Percentiles rank a stretch among this genome's conserved stretches.
These are phyloP conservation scores for Phlegmacium glaucopus DNA, from an alignment of 768 basidiomycete genomes.

Conservation along the genomic window DNA sequence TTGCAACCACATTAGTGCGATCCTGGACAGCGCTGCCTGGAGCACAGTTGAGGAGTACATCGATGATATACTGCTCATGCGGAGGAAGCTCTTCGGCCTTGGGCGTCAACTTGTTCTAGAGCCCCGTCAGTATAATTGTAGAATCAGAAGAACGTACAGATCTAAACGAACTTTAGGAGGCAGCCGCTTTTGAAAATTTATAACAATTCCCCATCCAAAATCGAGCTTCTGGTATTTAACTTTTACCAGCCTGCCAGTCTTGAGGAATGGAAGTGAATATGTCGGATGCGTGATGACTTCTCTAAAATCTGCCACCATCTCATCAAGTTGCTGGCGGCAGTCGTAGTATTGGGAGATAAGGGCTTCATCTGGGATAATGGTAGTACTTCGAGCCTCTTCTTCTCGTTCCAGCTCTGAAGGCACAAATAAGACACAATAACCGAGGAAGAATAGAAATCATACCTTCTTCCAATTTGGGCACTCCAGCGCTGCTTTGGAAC, in stretches of 20 bases:
- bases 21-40: slow-evolving; percentile 57
- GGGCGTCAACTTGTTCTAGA: slow-evolving; percentile 63
- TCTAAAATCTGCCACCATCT: slow-evolving; percentile 83
- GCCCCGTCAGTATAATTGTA: background rate
- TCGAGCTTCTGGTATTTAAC: slow-evolving; percentile 83
- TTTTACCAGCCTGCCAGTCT: slow-evolving; percentile 89
- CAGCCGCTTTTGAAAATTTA: slow-evolving; percentile 87
- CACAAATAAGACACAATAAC: background rate
- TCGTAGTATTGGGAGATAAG: slow-evolving; percentile 90
- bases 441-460: slow-evolving; percentile 21
- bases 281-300: slow-evolving; percentile 94
- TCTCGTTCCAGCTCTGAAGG: slow-evolving; percentile 67
- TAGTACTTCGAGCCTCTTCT: slow-evolving; percentile 60
- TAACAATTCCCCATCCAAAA: slow-evolving; percentile 95
- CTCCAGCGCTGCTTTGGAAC: slow-evolving; percentile 92
- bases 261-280: slow-evolving; percentile 92
- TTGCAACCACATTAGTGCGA: slow-evolving; percentile 41
- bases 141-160: background rate
- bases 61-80: slow-evolving; percentile 90
- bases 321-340: slow-evolving; percentile 87
- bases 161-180: slow-evolving; percentile 63
- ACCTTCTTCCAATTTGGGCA: slow-evolving; percentile 85
- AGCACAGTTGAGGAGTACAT: slow-evolving; percentile 84
- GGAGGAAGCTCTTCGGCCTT: slow-evolving; percentile 69
- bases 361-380: slow-evolving; percentile 80